A percentile compares a stretch with the other conserved stretches of the same genome.
Conservation (phyloP, 176 grass and related monocot species). For the Carex parvula region DNA sequence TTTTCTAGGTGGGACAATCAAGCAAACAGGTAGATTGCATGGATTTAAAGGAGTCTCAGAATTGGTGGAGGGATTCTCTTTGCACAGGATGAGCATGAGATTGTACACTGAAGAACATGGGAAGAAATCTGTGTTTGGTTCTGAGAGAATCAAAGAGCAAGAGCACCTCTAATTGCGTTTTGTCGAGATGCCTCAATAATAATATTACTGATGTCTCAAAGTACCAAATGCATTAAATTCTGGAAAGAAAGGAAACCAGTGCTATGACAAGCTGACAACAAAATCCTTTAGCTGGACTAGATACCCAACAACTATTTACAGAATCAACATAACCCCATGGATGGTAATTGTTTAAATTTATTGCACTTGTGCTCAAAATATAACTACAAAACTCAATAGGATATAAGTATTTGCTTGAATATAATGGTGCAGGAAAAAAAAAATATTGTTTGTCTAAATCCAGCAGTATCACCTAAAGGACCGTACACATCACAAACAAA, state of each 20-base stretch:
- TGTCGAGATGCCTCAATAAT: constrained; percentile 34
- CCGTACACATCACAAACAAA: background rate
- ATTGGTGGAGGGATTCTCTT: constrained; percentile 29
- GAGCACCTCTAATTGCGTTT: constrained; percentile 41
- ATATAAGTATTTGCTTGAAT: background rate
- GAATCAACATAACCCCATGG: background rate
- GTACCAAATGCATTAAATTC: background rate
- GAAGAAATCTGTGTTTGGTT: background rate
- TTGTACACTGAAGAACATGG: constrained; percentile 51
- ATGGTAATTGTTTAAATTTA: background rate
- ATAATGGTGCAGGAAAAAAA: background rate
- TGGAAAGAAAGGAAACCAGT: background rate
- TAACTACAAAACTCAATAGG: background rate
- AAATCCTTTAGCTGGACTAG: background rate
- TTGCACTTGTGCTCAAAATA: background rate
- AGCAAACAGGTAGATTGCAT: constrained; percentile 33
- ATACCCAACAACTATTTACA: background rate
- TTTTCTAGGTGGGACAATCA: too few relatives aligned
- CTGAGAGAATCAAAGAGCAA: constrained; percentile 42
- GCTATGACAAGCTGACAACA: background rate
- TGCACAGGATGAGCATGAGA: constrained; percentile 67
- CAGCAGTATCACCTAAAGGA: background rate
- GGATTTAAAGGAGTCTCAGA: constrained; percentile 63
- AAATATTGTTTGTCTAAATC: background rate
- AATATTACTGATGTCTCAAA: background rate